Evolutionary conservation across 2,329 filamentous ascomycete species (phyloP), one percentile per base, ranked within the genome.

Genomic region (Colletotrichum tanaceti): DNA sequence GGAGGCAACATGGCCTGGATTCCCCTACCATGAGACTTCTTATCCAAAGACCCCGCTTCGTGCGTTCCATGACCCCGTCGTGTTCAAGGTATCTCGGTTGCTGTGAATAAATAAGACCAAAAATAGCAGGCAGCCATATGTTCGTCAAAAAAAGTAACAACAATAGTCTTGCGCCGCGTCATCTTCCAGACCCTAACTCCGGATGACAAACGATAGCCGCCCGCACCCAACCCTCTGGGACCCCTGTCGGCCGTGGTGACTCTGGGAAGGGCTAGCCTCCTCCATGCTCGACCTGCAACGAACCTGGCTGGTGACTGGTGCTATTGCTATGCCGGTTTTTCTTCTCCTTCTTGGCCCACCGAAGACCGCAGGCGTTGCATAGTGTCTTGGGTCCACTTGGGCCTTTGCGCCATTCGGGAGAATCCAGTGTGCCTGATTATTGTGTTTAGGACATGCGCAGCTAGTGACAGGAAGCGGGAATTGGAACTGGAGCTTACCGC

Each of bases 381-480:
- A 98, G 82, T 10, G 95, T 98, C 80, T 98, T 98, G 1, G 94
- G 94, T 2, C 95, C 95, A 71, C 89, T 93, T 0, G 95, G 95
- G 0, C 95, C 95, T 79, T 97, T 98, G 71, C 95, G 65, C 95
- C 95, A 98, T 82, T 98, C 95, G 0, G 95, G 95, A 18, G 93
- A 97, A 76, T 98, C 94, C 47, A 97, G 85, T 0, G 93, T 98
- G 41, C 88, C 88, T 90, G 70, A 18, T 35, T n/a, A 41, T 13
- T 20, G 50, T 32, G 38, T 28, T 69, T 58, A 58, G 62, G n/a
- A 47, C 18, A 20, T 43, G 32, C 16, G 58, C 38, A 28, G 38
- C 49, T n/a, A 16, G 16, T 16, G 35, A 53, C 44, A 18, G 11
- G 16, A 18, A 14, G 50, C 61, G 14, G n/a, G n/a, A 47, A 10